Percentiles rank a stretch among this genome's conserved stretches.
Evolutionary conservation across 176 grass and related monocot genomes (phyloP).

Genomic region (Eleusine indica): DNA sequence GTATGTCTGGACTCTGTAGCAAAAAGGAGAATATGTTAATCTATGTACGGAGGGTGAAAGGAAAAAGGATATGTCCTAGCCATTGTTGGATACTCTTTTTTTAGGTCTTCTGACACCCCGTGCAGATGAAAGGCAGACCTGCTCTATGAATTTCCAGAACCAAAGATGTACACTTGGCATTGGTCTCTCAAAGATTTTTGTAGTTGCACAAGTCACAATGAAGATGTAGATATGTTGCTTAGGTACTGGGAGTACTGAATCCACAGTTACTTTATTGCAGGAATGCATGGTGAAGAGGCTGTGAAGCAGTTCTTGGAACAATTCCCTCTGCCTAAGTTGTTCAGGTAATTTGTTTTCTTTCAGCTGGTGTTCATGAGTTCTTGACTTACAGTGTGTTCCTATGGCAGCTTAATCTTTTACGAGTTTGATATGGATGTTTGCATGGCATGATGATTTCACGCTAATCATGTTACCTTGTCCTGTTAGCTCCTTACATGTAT

Average conservation of each 20-base stretch:
- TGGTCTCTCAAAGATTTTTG: too few species aligned
- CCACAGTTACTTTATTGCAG: slow-evolving; percentile 36
- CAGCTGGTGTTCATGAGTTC: neutral
- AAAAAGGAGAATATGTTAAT: too few species aligned
- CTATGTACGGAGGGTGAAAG: too few species aligned
- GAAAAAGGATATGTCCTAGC: too few species aligned
- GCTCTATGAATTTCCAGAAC: too few species aligned
- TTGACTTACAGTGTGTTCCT: neutral
- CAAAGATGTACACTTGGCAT: too few species aligned
- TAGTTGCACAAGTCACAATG: neutral
- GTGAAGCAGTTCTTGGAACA: slow-evolving; percentile 78
- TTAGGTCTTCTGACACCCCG: too few species aligned
- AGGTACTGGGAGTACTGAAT: neutral
- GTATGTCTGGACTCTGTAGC: too few species aligned
- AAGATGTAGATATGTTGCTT: neutral
- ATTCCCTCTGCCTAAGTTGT: slow-evolving; percentile 68
- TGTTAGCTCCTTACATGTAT: neutral
- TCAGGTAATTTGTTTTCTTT: slow-evolving; percentile 48
- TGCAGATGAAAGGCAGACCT: too few species aligned
- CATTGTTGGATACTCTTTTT: too few species aligned
- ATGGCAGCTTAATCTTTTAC: neutral
- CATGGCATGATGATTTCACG: neutral
- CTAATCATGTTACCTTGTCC: neutral
- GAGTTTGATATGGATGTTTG: neutral
- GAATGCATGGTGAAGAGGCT: slow-evolving; percentile 64